Evolutionary conservation across 139 green algal genomes (phyloP).

Genomic region (Chlorella vulgaris): DNA sequence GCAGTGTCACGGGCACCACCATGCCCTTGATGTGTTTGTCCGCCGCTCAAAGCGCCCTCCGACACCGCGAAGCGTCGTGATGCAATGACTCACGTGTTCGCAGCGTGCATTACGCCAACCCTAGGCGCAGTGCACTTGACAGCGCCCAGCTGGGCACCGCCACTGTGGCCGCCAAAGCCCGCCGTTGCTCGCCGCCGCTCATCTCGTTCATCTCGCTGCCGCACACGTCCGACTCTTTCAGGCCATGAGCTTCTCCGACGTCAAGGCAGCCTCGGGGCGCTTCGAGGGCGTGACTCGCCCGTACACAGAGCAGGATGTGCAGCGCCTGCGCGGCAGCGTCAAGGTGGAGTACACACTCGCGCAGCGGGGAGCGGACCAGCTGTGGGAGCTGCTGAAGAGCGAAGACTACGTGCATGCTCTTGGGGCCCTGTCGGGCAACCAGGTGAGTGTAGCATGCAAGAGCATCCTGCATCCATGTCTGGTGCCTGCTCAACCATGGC

Average conservation of each 20-base stretch:
- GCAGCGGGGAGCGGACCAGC: slow-evolving; percentile 65
- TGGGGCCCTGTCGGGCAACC: slow-evolving; percentile 74
- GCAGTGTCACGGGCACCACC: no score
- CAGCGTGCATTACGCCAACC: no score
- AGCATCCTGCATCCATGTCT: neutral
- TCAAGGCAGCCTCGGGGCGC: slow-evolving; percentile 24
- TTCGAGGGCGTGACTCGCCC: slow-evolving; percentile 48
- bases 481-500: neutral
- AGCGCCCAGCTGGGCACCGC: no score
- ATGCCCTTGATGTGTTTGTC: no score
- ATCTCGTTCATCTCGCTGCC: neutral
- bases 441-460: slow-evolving; percentile 41
- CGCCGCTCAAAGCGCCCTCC: no score
- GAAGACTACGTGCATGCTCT: slow-evolving; percentile 79
- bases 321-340: slow-evolving; percentile 71
- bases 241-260: slow-evolving; percentile 1
- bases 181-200: neutral
- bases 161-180: neutral
- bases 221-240: neutral
- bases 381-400: slow-evolving; percentile 77
- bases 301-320: slow-evolving; percentile 62
- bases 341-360: slow-evolving; percentile 75
- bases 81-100: no score
- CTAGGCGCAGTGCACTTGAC: no score
- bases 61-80: no score